Percentiles rank a stretch among this genome's conserved stretches.
Conservation (phyloP, 441 rosid species). For the Adansonia grandidieri region DNA sequence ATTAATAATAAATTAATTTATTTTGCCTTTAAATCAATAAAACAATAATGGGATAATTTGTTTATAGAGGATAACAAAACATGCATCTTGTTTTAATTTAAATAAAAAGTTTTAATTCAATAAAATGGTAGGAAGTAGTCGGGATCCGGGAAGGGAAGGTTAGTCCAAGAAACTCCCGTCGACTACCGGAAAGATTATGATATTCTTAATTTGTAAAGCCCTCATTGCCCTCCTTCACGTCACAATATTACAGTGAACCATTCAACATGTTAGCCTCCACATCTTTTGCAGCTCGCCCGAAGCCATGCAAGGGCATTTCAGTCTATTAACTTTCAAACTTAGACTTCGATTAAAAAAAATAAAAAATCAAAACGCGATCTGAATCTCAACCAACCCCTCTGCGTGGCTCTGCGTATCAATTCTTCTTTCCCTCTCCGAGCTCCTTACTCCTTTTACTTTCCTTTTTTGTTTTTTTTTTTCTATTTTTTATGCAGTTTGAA, state of each 20-base stretch:
- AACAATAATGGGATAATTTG: not conserved
- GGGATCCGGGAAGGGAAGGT: not conserved
- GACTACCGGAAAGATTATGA: not conserved
- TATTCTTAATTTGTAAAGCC: not conserved
- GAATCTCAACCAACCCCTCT: slow-evolving; percentile 41
- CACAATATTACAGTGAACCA: not conserved
- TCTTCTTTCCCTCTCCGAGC: not conserved
- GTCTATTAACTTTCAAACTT: slow-evolving; percentile 36
- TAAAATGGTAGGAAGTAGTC: not conserved
- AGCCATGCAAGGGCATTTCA: slow-evolving; percentile 44
- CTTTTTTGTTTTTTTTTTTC: not conserved
- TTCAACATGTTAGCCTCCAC: not conserved
- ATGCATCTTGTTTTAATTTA: not conserved
- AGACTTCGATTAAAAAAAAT: slow-evolving; percentile 21
- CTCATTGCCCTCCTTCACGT: not conserved
- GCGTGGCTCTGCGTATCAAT: not conserved
- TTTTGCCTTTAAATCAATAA: not conserved
- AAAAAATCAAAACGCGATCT: slow-evolving; percentile 54
- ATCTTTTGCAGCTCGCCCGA: not conserved
- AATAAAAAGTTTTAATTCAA: not conserved
- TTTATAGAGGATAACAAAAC: not conserved
- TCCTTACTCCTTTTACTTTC: not conserved
- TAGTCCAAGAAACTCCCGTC: not conserved
- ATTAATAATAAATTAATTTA: too few relatives aligned
- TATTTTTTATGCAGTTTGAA: slow-evolving; percentile 30